Evolutionary conservation across 1,284 basidiomycete species (phyloP), one percentile per base, ranked within the genome.

Genomic region (Mycena citricolor): DNA sequence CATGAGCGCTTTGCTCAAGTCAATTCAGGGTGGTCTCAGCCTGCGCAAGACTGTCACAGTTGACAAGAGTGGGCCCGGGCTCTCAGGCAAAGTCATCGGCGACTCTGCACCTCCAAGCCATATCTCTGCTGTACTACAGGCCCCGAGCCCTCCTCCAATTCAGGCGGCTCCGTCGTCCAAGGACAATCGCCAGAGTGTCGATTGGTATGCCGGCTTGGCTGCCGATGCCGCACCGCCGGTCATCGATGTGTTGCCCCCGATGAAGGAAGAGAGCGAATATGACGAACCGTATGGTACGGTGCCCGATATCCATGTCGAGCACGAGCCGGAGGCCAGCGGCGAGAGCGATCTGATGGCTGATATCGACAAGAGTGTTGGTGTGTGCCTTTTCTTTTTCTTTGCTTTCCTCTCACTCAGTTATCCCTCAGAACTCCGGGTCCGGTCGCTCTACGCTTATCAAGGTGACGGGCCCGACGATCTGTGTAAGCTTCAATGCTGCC

Each of bases 201-300:
- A 93, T 60, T 97, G 94, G 94, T 90, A 91, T 61, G 78, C 83
- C 43, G 86, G 83, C 29, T 73, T 95, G n/a, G 93, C 94, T 8
- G 84, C 85, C 30, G 90, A 95, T 64, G 64, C 64, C 6, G 64
- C 64, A 32, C 44, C 47, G 26, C 52, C 54, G n/a, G 54, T 60
- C 24, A 65, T 75, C 13, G 67, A 74, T 33, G 64, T 63, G 41
- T 55, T 86, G 44, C 76, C 84, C 35, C 64, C 79, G 6, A 83
- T 79, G 20, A 63, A 61, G 5, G 71, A 76, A 44, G 78, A 80
- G 51, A 79, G 82, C 25, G 81, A 83, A 8, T n/a, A n/a, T n/a
- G 63, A 64, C 25, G 62, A 66, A 23, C 50, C 51, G 21, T 49
- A 44, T 34, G 40, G 32, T n/a, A 41, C 60, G 13, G 65, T 76